Percentiles rank a stretch among this genome's conserved stretches.
Evolutionary conservation across 2,329 filamentous ascomycete species (phyloP).

Genomic region (Fusarium multiceps): DNA sequence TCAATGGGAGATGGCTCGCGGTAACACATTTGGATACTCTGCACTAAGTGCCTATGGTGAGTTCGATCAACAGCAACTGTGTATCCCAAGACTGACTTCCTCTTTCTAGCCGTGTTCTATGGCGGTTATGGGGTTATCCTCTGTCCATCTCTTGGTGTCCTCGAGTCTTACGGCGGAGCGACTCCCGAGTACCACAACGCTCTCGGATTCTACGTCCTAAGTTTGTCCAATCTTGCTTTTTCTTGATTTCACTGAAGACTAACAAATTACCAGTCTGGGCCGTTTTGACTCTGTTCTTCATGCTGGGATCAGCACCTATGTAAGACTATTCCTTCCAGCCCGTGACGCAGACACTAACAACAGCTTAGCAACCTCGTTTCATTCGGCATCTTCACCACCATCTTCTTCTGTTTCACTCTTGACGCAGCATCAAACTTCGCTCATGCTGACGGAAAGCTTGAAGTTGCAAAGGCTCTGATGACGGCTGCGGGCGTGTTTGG

Average conservation of each 20-base stretch:
- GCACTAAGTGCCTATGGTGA: conserved; percentile 45
- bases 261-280: conserved; percentile 40
- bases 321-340: conserved; percentile 2
- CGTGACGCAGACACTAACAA: neutral
- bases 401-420: conserved; percentile 45
- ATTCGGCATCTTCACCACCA: conserved; percentile 40
- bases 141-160: conserved; percentile 41
- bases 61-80: accelerated
- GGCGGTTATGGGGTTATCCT: conserved; percentile 46
- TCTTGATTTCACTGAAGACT: neutral
- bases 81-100: neutral
- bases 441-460: conserved; percentile 42
- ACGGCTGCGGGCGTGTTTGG: conserved; percentile 42
- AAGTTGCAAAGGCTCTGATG: conserved; percentile 21
- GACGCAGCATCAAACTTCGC: conserved; percentile 42
- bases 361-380: conserved; percentile 40
- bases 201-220: conserved; percentile 45
- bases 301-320: conserved; percentile 41
- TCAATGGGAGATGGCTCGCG: conserved; percentile 46
- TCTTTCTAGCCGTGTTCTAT: conserved; percentile 41
- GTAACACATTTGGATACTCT: conserved; percentile 47
- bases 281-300: conserved; percentile 45
- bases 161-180: conserved; percentile 43
- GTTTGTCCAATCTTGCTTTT: conserved; percentile 8
- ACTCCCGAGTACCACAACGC: conserved; percentile 47